These are phyloP conservation scores for Avena eriantha DNA, from an alignment of 176 grass and related monocot genomes.

Conservation along the genomic window DNA sequence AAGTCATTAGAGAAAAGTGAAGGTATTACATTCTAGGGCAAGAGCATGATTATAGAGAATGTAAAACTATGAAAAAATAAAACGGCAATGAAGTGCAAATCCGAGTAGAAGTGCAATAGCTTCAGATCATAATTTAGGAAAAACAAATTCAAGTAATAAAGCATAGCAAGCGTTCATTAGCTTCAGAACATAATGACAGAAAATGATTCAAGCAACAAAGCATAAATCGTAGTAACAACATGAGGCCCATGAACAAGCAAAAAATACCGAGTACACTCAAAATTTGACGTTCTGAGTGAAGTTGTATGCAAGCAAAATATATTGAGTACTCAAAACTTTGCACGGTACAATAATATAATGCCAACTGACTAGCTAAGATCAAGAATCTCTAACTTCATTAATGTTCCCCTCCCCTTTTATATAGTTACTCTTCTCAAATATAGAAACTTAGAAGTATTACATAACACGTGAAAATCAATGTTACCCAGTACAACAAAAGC, in stretches of 20 bases:
- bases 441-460: background rate
- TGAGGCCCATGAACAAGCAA: background rate
- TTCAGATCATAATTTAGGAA: background rate
- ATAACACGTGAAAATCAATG: background rate
- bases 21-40: background rate
- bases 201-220: background rate
- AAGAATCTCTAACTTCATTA: conserved; percentile 18
- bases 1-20: conserved; percentile 13
- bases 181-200: background rate
- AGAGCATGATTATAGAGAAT: conserved; percentile 25
- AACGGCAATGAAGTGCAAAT: background rate
- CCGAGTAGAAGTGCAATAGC: background rate
- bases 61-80: conserved; percentile 8
- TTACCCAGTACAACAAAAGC: conserved; percentile 25
- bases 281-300: background rate
- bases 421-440: conserved; percentile 9
- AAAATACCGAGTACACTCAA: background rate
- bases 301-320: background rate
- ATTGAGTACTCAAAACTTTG: background rate
- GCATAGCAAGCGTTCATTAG: background rate
- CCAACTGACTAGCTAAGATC: background rate
- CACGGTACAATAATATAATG: background rate
- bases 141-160: background rate
- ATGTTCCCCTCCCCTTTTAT: background rate
- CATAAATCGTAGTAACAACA: background rate